Percentiles rank a stretch among this genome's conserved stretches.
These are phyloP conservation scores for Volvox africanus DNA, from an alignment of 139 green algal genomes.

Conservation along the genomic window DNA sequence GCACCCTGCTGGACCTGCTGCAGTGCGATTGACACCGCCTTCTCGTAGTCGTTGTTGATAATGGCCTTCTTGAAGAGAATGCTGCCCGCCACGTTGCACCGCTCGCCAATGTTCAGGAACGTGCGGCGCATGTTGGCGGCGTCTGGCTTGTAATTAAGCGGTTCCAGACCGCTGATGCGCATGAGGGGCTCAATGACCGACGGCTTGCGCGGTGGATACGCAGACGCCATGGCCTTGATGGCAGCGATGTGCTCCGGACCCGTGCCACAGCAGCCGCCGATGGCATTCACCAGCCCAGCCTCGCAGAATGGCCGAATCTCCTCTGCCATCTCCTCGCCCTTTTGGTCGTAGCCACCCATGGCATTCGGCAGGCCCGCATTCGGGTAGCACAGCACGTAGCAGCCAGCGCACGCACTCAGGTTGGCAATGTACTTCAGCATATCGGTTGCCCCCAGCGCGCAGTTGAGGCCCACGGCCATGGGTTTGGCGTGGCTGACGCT, in stretches of 20 bases:
- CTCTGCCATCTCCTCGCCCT: conserved; percentile 92
- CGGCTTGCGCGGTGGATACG: conserved; percentile 77
- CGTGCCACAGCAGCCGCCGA: conserved; percentile 97
- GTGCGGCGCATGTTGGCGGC: conserved; percentile 81
- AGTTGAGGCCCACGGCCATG: conserved; percentile 97
- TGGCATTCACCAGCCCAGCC: conserved; percentile 90
- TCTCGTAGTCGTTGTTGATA: conserved; percentile 95
- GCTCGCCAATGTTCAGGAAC: conserved; percentile 97
- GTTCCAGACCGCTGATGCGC: conserved; percentile 95
- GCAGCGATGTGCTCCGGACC: conserved; percentile 92
- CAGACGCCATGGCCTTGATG: conserved; percentile 77
- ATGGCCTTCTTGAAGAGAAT: conserved; percentile 98
- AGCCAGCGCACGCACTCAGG: conserved; percentile 89
- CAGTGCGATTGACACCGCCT: conserved; percentile 91
- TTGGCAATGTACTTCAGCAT: conserved; percentile 97
- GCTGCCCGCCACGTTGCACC: conserved; percentile 97
- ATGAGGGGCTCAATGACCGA: conserved; percentile 80
- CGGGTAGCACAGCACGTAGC: conserved; percentile 97
- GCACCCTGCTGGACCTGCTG: conserved; percentile 91
- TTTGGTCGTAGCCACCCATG: conserved; percentile 99
- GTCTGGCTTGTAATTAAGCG: conserved; percentile 92
- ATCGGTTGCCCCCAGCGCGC: conserved; percentile 94
- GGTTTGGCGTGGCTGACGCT: conserved; percentile 92
- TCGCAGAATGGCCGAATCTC: conserved; percentile 95
- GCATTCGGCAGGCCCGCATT: conserved; percentile 98